Evolutionary conservation across 192 early-diverging fungal genomes (phyloP).

Genomic region (Umbelopsis sp.): DNA sequence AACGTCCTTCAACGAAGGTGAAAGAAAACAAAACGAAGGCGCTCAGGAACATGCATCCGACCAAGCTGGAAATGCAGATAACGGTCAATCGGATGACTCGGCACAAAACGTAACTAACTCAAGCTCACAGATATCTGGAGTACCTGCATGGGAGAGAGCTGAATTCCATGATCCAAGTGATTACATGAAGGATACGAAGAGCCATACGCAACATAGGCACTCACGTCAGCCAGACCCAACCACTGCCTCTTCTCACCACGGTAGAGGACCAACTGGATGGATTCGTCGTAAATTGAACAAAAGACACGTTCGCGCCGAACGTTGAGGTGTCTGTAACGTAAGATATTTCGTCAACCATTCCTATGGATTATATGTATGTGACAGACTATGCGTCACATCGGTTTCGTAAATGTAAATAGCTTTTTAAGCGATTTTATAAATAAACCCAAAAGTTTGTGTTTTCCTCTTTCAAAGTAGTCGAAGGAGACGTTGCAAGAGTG

Average conservation of each 20-base stretch:
- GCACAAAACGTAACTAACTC: background rate
- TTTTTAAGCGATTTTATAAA: background rate
- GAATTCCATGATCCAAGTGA: constrained; percentile 3
- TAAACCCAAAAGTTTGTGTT: no score
- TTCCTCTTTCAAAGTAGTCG: no score
- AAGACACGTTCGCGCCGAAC: background rate
- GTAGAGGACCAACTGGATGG: background rate
- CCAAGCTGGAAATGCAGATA: background rate
- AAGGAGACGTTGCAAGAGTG: no score
- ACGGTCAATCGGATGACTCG: background rate
- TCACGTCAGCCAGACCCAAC: background rate
- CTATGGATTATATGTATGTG: no score
- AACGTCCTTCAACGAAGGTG: background rate
- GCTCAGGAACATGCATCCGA: no score
- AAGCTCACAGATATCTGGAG: background rate
- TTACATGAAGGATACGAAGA: background rate
- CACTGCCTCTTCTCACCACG: background rate
- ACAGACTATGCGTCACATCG: background rate
- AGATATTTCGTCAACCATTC: background rate
- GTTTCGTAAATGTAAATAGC: constrained; percentile 11
- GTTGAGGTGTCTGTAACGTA: background rate
- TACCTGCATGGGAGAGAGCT: background rate
- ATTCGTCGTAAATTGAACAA: constrained; percentile 2
- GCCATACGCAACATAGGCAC: background rate
- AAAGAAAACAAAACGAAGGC: no score